Evolutionary conservation across 2,329 filamentous ascomycete species (phyloP), one percentile per base, ranked within the genome.

Genomic region (Pseudocercospora fuligena): DNA sequence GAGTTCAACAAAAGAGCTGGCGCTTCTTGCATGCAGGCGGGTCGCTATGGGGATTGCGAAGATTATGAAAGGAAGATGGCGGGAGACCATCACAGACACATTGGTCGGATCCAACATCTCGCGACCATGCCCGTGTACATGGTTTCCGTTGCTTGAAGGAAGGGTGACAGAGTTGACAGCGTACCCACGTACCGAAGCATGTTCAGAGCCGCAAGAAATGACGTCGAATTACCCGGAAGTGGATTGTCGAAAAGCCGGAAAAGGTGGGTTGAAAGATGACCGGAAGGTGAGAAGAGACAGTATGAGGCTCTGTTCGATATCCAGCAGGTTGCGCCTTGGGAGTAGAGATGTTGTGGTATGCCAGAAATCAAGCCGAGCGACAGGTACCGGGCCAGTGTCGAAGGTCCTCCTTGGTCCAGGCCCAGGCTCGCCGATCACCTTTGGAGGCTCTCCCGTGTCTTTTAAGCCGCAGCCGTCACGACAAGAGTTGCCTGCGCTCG

Each of bases 161-260:
- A 43, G 40, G 60, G 25, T 46, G 21, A 19, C 23, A 11, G 36
- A 51, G 40, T 36, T n/a, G 23, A 57, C 25, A 21, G 53, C 46
- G 65, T 43, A 40, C 49, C 56, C 27, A 66, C 65, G 60, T 66
- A 66, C 65, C 61, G 60, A 66, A 63, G 56, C 65, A 66, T 64
- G 60, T 60, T 66, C 64, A 63, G 60, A 66, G 64, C 60, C 64
- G 53, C 64, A 59, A 23, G 19, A 31, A 33, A 63, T 66, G 64
- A 60, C 54, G 60, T 63, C 54, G 64, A 33, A 46, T 19, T 49
- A 49, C 29, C 60, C 60, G 11, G 51, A 58, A 31, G 53, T 56
- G 60, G 64, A 66, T n/a, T 31, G 58, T 46, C 58, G 23, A 19
- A 46, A 60, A 58, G 33, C 54, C 58, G 58, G 31, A 40, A 33